These are phyloP conservation scores for Hsuehochloa calcarea DNA, from an alignment of 176 grass and related monocot species.

Conservation along the genomic window DNA sequence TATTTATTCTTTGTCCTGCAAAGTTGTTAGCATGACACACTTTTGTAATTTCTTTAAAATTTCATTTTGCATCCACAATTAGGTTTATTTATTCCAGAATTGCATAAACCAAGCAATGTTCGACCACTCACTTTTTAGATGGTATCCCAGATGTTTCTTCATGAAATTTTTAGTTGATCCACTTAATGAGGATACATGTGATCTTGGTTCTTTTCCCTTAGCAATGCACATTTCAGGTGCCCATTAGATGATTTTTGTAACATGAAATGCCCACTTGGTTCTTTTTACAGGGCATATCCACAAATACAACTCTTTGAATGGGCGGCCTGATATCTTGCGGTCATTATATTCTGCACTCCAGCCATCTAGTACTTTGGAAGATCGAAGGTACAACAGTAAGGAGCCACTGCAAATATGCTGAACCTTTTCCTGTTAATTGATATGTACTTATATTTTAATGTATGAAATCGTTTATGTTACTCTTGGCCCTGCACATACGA, in stretches of 20 bases:
- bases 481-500: background rate
- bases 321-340: constrained; percentile 77
- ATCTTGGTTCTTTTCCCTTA: background rate
- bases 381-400: constrained; percentile 60
- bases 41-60: background rate
- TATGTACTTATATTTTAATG: background rate
- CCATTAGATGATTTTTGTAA: constrained; percentile 18
- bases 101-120: background rate
- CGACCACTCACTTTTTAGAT: background rate
- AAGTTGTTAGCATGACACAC: background rate
- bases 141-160: constrained; percentile 5
- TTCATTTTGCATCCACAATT: background rate
- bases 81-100: background rate
- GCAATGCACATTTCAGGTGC: background rate
- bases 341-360: constrained; percentile 93
- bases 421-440: background rate
- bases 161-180: constrained; percentile 9
- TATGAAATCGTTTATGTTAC: background rate
- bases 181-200: background rate
- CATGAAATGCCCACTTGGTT: constrained; percentile 25
- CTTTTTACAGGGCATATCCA: constrained; percentile 74
- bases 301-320: constrained; percentile 88
- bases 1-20: background rate
- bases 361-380: constrained; percentile 76
- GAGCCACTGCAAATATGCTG: background rate